Evolutionary conservation across 768 basidiomycete species (phyloP), one percentile per base, ranked within the genome.

Genomic region (Pulveroboletus sp.): DNA sequence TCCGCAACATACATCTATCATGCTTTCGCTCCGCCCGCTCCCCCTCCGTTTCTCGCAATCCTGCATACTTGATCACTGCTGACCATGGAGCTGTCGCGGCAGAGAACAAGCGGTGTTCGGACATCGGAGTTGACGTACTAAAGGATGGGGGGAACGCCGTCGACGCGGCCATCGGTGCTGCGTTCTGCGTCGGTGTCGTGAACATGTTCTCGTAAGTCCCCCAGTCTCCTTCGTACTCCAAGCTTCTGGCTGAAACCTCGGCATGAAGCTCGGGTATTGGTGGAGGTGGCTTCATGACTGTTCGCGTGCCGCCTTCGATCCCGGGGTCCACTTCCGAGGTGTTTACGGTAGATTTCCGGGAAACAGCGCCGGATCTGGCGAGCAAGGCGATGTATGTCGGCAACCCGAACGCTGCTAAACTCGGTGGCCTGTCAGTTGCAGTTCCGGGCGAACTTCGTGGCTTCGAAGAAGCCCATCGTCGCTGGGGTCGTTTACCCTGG

Each of bases 391-490:
- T 97, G 93, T 97, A 81, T 68, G 59, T 69, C 29, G 68, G 75
- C 12, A 65, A 82, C 36, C 74, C 87, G 3, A 55, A 64, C 5
- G 69, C 74, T 3, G 74, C 91, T 16, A 73, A 59, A 49, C 81
- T 75, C 49, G 95, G 96, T 4, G 94, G 96, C 4, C 71, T 97
- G 46, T 68, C 92, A 6, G 81, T 95, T n/a, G 94, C 81, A 20
- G 85, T 96, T 0, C 96, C 96, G 1, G 89, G 94, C 9, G 94
- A 98, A 70, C 65, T 98, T 39, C 79, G 86, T 20, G 96, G 94
- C 10, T 76, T 97, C 27, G 82, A 86, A 64, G 87, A 85, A 63
- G 91, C 89, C 0, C 86, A 94, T 67, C 72, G 75, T 35, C 77
- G 83, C 22, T 96, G 93, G 83, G 95, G 93, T 0, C 78, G 70